Evolutionary conservation across 78 protist species (phyloP).

Genomic region (Bigelowiella natans): DNA sequence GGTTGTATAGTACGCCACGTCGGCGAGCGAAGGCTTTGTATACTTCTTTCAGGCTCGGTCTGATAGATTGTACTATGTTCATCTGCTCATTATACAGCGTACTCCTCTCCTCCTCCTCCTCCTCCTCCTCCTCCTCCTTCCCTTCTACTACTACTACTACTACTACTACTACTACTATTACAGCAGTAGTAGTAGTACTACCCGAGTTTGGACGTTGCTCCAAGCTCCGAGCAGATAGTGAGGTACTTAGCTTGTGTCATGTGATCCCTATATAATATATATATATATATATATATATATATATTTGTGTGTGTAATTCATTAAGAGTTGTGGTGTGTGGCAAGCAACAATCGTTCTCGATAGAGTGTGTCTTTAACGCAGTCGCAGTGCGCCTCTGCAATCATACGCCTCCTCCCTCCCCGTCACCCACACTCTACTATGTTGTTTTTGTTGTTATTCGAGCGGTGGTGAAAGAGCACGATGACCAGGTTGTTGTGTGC

Average conservation of each 20-base stretch:
- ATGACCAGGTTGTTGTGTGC: neutral
- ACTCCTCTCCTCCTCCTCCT: neutral
- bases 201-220: neutral
- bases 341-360: too few species aligned
- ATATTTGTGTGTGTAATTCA: too few species aligned
- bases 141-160: too few species aligned
- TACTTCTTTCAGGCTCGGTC: neutral
- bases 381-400: too few species aligned
- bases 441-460: too few species aligned
- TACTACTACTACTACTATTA: too few species aligned
- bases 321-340: too few species aligned
- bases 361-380: too few species aligned
- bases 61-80: neutral
- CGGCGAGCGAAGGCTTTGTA: neutral
- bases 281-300: neutral
- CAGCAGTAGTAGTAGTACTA: neutral
- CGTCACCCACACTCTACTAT: too few species aligned
- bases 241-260: neutral
- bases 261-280: neutral
- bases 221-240: neutral
- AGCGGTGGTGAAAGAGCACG: too few species aligned
- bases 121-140: neutral
- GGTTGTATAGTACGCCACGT: neutral
- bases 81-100: neutral
- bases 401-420: too few species aligned